Evolutionary conservation across 2,329 filamentous ascomycete genomes (phyloP).

Genomic region (Fusarium xyrophilum): DNA sequence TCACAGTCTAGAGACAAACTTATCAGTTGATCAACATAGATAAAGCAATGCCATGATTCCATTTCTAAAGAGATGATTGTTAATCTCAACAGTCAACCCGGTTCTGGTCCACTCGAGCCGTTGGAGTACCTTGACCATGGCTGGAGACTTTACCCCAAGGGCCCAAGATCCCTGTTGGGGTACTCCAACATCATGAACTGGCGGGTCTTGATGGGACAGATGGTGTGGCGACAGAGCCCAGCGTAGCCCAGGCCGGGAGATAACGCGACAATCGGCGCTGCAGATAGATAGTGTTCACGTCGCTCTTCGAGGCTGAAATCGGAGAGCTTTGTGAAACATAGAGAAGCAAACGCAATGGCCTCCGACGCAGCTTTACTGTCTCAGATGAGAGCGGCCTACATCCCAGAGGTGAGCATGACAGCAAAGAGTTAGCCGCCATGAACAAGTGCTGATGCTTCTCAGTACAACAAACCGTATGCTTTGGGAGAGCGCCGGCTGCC

Average conservation of each 20-base stretch:
- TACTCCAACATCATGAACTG: not conserved
- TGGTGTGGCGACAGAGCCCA: not conserved
- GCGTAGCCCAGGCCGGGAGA: not conserved
- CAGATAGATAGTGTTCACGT: rapidly evolving
- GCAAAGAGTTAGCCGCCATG: not conserved
- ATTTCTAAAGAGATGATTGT: not conserved
- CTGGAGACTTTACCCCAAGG: constrained; percentile 1
- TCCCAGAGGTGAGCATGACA: not conserved
- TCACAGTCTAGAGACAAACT: not conserved
- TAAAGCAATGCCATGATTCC: not conserved
- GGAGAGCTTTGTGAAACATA: rapidly evolving
- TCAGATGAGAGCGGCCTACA: constrained; percentile 7
- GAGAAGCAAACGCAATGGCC: not conserved
- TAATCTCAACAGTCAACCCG: not conserved
- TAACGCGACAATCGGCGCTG: not conserved
- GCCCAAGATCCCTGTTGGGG: constrained; percentile 1
- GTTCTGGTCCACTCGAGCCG: not conserved
- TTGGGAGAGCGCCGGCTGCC: not conserved
- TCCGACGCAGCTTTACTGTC: not conserved
- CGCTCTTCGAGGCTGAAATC: rapidly evolving
- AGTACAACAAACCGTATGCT: constrained; percentile 16
- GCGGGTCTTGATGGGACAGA: not conserved
- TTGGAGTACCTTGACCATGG: not conserved
- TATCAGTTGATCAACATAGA: not conserved
- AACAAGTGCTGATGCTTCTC: not conserved